Percentiles rank a stretch among this genome's conserved stretches.
Evolutionary conservation across 2,329 filamentous ascomycete genomes (phyloP).

Genomic region (Nemania diffusa): DNA sequence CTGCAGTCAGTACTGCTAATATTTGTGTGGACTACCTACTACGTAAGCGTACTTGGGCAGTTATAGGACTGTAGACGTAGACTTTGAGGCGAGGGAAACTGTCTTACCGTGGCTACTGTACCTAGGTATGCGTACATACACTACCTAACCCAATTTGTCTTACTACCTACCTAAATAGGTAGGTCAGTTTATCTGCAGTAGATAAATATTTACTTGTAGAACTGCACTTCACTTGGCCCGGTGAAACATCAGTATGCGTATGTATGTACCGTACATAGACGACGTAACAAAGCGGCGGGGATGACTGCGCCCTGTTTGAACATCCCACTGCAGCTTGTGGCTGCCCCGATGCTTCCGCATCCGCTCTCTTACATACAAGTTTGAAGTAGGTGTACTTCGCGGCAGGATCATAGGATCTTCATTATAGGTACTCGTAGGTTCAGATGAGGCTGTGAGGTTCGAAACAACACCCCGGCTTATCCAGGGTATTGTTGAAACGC

Average conservation of each 20-base stretch:
- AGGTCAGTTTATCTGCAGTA: too few species aligned
- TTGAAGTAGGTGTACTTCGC: background rate
- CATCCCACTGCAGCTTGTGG: constrained; percentile 21
- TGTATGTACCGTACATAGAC: background rate
- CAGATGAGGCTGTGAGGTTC: background rate
- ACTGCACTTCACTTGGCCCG: background rate
- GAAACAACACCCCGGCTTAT: background rate
- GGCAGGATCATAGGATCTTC: background rate
- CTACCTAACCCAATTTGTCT: too few species aligned
- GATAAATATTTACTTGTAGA: too few species aligned
- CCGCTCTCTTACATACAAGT: background rate
- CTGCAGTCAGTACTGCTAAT: too few species aligned
- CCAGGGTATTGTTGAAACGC: background rate
- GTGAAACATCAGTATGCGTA: background rate
- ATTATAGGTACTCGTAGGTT: background rate
- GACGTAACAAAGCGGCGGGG: constrained; percentile 14
- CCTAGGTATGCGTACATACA: too few species aligned
- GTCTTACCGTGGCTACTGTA: background rate
- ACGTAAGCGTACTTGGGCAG: background rate
- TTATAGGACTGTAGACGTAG: background rate
- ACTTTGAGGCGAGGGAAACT: background rate
- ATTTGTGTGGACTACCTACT: too few species aligned
- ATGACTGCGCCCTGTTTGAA: constrained; percentile 6
- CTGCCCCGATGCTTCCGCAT: constrained; percentile 8
- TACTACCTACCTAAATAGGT: background rate